phyloP scores from a whole-genome alignment of 345 rosid species.

The Camelina sativa region DNA sequence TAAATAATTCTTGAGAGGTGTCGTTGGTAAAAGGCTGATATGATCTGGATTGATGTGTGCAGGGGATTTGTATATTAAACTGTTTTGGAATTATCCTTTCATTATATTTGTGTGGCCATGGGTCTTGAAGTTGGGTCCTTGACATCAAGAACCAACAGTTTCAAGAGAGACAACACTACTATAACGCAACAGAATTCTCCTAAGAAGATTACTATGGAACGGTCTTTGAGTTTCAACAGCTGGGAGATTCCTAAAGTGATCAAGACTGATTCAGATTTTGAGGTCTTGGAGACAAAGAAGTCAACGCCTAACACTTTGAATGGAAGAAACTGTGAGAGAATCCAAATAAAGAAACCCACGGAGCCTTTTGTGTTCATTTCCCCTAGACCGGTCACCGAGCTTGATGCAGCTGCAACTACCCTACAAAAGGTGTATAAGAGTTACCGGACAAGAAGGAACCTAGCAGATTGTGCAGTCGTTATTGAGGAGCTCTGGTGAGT shows the following conservation, averaged over 20 bases:
- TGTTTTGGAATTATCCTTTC: conserved; percentile 25
- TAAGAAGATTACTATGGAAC: conserved; percentile 44
- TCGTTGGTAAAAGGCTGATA: neutral
- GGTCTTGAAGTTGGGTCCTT: conserved; percentile 47
- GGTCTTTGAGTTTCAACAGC: conserved; percentile 52
- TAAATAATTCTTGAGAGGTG: neutral
- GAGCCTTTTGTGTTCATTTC: conserved; percentile 55
- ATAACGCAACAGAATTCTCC: conserved; percentile 29
- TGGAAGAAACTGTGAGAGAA: conserved; percentile 39
- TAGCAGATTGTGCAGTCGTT: conserved; percentile 76
- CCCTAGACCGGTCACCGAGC: conserved; percentile 63
- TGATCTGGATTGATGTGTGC: conserved; percentile 35
- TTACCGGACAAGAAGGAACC: conserved; percentile 82
- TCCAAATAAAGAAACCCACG: conserved; percentile 55
- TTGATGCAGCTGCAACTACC: conserved; percentile 78
- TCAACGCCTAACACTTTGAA: conserved; percentile 35
- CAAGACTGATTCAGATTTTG: conserved; percentile 32
- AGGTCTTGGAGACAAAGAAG: conserved; percentile 31
- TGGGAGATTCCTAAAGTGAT: conserved; percentile 52
- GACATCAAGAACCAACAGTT: conserved; percentile 47
- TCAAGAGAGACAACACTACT: conserved; percentile 39
- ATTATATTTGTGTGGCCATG: conserved; percentile 44
- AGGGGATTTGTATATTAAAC: conserved; percentile 32
- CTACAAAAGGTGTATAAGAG: conserved; percentile 91
- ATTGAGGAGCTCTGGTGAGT: conserved; percentile 75